Evolutionary conservation across 306 rosid species (phyloP).

Genomic region (Arachis stenosperma): DNA sequence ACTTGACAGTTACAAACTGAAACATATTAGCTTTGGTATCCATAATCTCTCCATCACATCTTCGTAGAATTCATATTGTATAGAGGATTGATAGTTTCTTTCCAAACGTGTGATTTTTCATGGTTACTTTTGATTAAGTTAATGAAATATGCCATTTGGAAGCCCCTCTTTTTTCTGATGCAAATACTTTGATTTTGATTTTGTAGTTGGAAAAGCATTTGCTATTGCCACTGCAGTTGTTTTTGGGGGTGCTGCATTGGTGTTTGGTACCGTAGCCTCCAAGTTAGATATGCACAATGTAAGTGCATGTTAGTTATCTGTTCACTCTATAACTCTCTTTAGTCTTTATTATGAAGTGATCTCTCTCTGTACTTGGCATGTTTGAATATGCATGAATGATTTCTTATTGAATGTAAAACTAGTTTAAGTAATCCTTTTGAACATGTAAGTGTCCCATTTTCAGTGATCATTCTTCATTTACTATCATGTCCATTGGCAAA

Average conservation of each 20-base stretch:
- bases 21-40: not conserved
- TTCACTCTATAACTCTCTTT: conserved; percentile 27
- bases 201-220: conserved; percentile 83
- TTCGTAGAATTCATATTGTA: conserved; percentile 12
- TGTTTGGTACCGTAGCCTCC: conserved; percentile 66
- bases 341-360: not conserved
- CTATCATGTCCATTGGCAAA: conserved; percentile 30
- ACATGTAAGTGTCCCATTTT: conserved; percentile 5
- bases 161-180: conserved; percentile 30
- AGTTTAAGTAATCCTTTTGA: conserved; percentile 17
- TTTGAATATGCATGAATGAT: not conserved
- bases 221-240: conserved; percentile 73
- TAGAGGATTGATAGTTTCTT: no score
- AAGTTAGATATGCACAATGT: conserved; percentile 70
- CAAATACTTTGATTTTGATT: conserved; percentile 30
- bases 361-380: not conserved
- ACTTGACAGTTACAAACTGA: not conserved
- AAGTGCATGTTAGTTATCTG: conserved; percentile 43
- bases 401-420: not conserved
- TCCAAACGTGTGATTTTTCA: not conserved
- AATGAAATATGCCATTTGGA: not conserved
- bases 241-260: conserved; percentile 75
- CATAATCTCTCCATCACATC: not conserved
- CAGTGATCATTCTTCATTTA: conserved; percentile 15
- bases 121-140: not conserved